Evolutionary conservation across 1,284 basidiomycete genomes (phyloP).

Genomic region (Ustilago esculenta): DNA sequence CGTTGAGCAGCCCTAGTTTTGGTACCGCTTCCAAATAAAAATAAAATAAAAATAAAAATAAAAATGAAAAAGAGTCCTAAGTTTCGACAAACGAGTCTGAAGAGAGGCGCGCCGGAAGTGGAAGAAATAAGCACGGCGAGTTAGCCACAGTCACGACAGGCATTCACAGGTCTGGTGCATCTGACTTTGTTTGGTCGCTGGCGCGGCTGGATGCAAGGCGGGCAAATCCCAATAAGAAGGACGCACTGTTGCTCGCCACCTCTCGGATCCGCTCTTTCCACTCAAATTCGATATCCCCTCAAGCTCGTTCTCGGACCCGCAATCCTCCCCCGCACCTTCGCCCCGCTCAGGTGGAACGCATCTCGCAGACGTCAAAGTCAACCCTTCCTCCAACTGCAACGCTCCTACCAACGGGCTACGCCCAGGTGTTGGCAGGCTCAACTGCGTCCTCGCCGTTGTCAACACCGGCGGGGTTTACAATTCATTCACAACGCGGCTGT

Average conservation of each 20-base stretch:
- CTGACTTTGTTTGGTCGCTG: neutral
- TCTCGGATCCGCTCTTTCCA: constrained; percentile 41
- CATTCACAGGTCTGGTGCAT: neutral
- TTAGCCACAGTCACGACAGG: too few species aligned
- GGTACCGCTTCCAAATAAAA: too few species aligned
- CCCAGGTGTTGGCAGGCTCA: constrained; percentile 8
- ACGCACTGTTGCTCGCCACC: constrained; percentile 22
- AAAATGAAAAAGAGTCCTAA: neutral
- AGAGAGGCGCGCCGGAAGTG: neutral
- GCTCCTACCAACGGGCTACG: constrained; percentile 5
- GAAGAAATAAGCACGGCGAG: neutral
- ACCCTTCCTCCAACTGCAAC: constrained; percentile 2
- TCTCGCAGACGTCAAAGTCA: constrained; percentile 9
- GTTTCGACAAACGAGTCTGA: too few species aligned
- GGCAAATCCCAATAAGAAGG: constrained; percentile 11
- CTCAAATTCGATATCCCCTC: constrained; percentile 18
- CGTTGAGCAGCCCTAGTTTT: too few species aligned
- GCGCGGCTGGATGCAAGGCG: neutral
- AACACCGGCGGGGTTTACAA: constrained; percentile 1
- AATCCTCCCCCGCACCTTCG: constrained; percentile 18
- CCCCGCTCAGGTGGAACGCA: constrained; percentile 3
- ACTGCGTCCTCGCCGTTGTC: constrained; percentile 9
- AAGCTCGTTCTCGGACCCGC: constrained; percentile 37
- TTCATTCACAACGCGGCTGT: neutral
- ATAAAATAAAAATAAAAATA: too few species aligned